Base-by-base conservation (phyloP, 352 stramenopile genomes). In the Phytophthora melonis region DNA sequence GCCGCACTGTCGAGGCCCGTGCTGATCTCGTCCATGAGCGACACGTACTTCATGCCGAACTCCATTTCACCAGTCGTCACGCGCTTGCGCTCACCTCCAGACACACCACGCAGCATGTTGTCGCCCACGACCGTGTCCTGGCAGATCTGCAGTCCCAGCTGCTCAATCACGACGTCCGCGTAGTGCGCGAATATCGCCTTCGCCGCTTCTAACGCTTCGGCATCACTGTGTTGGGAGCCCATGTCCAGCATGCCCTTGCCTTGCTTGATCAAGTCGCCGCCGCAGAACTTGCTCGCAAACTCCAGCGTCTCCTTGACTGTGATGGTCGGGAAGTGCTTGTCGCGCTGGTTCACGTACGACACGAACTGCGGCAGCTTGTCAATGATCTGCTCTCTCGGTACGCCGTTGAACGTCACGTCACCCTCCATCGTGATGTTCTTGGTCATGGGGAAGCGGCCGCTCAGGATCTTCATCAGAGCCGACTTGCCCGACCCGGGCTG, bases 21-120 rank as follows among this genome's bases (percentile, higher is more conserved):
- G 98, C 49, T 98, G 83, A 90, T 88, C 60, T 90, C 79, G 72
- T 98, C 93, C 71, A 97, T 86, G 19, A 97, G 63, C 13, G 92
- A 45, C 39, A 97, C 79, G 58, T 82, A 86, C 68, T 87, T 83
- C 39, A 80, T 73, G 39, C 81, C 78, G 55, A 94, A 86, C 58
- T 96, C 75, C 84, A 99, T 98, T 14, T 67, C 60, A 13, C 60
- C 60, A 50, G 47, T 67, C 32, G 60, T 67, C 16, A 93, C 85
- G 52, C 87, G 85, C 72, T 91, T 92, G 19, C 98, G 77, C 23
- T 82, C 67, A 34, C 93, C 93, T 25, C 93, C 78, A 63, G 89
- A 87, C 23, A 98, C 77, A 98, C 98, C 30, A 96, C 57, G 52
- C 87, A 85, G 34, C 59, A 92, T 82, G 8, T 67, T 75, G 55